A percentile compares a stretch with the other conserved stretches of the same genome.
phyloP scores from a whole-genome alignment of 78 protist genomes.

The Pelomyxa schiedti region DNA sequence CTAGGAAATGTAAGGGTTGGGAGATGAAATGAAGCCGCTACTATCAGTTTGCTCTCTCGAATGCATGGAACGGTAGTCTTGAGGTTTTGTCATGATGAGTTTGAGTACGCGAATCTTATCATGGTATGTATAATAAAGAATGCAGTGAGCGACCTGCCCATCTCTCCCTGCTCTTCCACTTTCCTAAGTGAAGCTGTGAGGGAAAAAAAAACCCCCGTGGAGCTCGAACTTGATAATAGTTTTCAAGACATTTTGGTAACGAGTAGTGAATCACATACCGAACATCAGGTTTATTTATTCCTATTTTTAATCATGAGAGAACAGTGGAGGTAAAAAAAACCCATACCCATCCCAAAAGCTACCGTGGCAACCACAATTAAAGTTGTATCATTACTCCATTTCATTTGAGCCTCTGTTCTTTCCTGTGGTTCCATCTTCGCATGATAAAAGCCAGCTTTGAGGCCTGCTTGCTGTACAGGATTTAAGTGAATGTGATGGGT shows the following conservation, averaged over 20 bases:
- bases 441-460: conserved; percentile 64
- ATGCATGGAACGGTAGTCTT: background rate
- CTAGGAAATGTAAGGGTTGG: background rate
- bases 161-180: conserved; percentile 93
- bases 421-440: conserved; percentile 38
- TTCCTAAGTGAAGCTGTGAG: conserved; percentile 60
- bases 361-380: conserved; percentile 88
- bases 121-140: conserved; percentile 41
- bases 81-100: background rate
- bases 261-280: conserved; percentile 92
- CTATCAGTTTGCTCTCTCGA: too few relatives aligned
- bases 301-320: conserved; percentile 2
- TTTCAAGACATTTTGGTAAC: conserved; percentile 94
- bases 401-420: conserved; percentile 42
- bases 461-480: conserved; percentile 11
- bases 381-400: conserved; percentile 61
- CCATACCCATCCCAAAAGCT: conserved; percentile 97
- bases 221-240: conserved; percentile 85
- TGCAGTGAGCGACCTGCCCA: conserved; percentile 56
- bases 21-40: too few relatives aligned
- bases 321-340: conserved; percentile 8
- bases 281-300: conserved; percentile 92
- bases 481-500: background rate
- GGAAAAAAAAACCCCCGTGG: background rate
- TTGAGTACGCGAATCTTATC: conserved; percentile 23